Conservation (phyloP, 2,329 filamentous ascomycete species). For the Aspergillus sp. region DNA sequence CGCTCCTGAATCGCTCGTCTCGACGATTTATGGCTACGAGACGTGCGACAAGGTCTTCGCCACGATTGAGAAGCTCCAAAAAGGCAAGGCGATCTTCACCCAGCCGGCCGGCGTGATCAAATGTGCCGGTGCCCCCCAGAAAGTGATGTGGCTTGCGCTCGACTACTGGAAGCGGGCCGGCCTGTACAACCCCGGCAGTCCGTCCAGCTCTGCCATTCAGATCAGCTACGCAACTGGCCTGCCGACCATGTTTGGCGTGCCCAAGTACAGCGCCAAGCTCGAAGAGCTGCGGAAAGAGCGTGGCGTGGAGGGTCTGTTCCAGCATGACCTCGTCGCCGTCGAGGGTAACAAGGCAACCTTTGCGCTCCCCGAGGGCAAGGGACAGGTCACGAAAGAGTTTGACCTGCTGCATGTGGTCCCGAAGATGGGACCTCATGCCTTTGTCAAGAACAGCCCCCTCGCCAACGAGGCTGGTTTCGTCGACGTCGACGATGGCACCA, state of each 20-base stretch:
- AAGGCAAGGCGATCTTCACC: constrained; percentile 58
- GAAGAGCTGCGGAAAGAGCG: constrained; percentile 55
- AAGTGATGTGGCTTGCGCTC: constrained; percentile 62
- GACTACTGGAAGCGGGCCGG: constrained; percentile 58
- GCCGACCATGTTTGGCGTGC: constrained; percentile 59
- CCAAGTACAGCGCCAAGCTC: constrained; percentile 57
- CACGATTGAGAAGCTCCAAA: constrained; percentile 48
- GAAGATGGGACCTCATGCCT: constrained; percentile 59
- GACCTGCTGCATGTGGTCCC: constrained; percentile 59
- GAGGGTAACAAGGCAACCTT: constrained; percentile 56
- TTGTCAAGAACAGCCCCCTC: constrained; percentile 53
- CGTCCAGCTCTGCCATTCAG: constrained; percentile 46
- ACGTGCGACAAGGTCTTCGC: constrained; percentile 54
- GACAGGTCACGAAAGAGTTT: constrained; percentile 48
- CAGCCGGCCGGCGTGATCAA: constrained; percentile 60
- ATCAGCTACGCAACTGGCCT: constrained; percentile 58
- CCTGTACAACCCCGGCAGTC: constrained; percentile 46
- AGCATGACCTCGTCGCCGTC: constrained; percentile 56
- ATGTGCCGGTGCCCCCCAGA: constrained; percentile 62
- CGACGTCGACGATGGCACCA: constrained; percentile 56
- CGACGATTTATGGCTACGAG: constrained; percentile 59
- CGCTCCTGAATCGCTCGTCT: constrained; percentile 49
- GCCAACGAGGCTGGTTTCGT: constrained; percentile 58
- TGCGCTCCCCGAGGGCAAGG: constrained; percentile 43
- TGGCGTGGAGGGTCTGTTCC: constrained; percentile 58